Percentiles rank a stretch among this genome's conserved stretches.
These are phyloP conservation scores for Asterochloris sp. DNA, from an alignment of 139 green algal species.

Conservation along the genomic window DNA sequence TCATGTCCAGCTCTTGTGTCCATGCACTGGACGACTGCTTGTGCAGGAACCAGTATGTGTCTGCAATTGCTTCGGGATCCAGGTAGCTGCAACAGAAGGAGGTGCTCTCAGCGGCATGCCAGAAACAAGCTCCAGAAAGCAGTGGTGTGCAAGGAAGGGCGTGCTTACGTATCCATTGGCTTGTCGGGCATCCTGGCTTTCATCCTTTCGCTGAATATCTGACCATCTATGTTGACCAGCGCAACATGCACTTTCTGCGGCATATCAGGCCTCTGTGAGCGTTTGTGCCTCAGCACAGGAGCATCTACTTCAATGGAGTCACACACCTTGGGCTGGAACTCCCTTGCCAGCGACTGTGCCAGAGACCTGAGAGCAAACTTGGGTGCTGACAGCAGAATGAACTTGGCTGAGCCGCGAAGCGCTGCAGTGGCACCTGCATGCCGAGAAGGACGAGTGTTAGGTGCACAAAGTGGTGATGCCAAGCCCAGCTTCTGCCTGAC, in stretches of 20 bases:
- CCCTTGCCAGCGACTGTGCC: constrained; percentile 30
- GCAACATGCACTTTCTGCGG: too few relatives aligned
- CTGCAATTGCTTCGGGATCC: constrained; percentile 7
- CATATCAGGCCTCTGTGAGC: too few relatives aligned
- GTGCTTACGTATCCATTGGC: background rate
- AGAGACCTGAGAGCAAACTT: constrained; percentile 34
- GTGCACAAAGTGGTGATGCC: constrained; percentile 19
- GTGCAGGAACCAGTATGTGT: constrained; percentile 17
- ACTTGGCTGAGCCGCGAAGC: constrained; percentile 8
- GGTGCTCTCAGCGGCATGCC: too few relatives aligned
- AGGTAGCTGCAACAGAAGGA: background rate
- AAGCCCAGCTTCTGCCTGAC: background rate
- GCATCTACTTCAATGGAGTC: too few relatives aligned
- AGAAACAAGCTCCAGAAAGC: too few relatives aligned
- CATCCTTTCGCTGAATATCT: constrained; percentile 16
- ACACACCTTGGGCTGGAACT: constrained; percentile 23
- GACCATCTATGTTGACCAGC: constrained; percentile 13
- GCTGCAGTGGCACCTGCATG: constrained; percentile 17
- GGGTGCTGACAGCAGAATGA: constrained; percentile 3
- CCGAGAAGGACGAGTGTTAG: too few relatives aligned
- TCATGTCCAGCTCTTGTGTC: constrained; percentile 11
- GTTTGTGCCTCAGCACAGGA: too few relatives aligned
- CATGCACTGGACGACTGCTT: constrained; percentile 1
- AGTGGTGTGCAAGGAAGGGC: too few relatives aligned
- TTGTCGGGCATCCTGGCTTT: constrained; percentile 1